Evolutionary conservation across 768 basidiomycete species (phyloP).

Genomic region (Trametes elegans): DNA sequence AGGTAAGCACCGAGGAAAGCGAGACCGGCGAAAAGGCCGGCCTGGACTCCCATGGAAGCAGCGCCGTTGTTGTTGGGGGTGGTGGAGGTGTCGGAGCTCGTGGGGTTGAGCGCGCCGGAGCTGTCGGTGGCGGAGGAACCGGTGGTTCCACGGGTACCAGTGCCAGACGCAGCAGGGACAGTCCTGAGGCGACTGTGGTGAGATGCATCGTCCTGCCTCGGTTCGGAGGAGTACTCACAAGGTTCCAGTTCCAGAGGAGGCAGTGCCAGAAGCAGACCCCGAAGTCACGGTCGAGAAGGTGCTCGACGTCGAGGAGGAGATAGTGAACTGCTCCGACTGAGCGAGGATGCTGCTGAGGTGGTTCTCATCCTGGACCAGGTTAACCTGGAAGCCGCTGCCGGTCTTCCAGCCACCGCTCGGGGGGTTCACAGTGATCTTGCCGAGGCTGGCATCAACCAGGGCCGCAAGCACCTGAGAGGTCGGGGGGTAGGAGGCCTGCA

Average conservation of each 20-base stretch:
- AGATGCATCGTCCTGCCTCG: not conserved
- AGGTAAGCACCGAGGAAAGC: constrained; percentile 38
- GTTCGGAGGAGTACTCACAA: constrained; percentile 1
- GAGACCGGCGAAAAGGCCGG: constrained; percentile 35
- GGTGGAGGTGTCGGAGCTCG: constrained; percentile 23
- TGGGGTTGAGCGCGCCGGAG: constrained; percentile 21
- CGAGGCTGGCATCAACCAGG: constrained; percentile 48
- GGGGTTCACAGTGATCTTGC: constrained; percentile 42
- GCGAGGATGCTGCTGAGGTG: constrained; percentile 57
- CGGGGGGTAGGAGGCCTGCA: constrained; percentile 38
- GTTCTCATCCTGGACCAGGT: constrained; percentile 54
- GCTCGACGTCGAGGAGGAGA: constrained; percentile 31
- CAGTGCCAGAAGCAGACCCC: constrained; percentile 25
- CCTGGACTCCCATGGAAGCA: constrained; percentile 28
- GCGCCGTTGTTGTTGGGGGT: constrained; percentile 31
- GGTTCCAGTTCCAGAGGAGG: constrained; percentile 20
- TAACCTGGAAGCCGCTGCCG: constrained; percentile 67
- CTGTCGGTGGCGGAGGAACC: constrained; percentile 10
- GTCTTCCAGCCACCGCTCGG: constrained; percentile 65
- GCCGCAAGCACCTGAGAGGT: constrained; percentile 50
- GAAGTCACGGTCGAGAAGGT: constrained; percentile 19
- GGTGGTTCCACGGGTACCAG: constrained; percentile 12
- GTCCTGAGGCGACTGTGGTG: not conserved
- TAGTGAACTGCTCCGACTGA: constrained; percentile 65
- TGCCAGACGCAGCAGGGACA: not conserved